phyloP scores from a whole-genome alignment of 495 filamentous ascomycete genomes.

The Penicillium fimorum region DNA sequence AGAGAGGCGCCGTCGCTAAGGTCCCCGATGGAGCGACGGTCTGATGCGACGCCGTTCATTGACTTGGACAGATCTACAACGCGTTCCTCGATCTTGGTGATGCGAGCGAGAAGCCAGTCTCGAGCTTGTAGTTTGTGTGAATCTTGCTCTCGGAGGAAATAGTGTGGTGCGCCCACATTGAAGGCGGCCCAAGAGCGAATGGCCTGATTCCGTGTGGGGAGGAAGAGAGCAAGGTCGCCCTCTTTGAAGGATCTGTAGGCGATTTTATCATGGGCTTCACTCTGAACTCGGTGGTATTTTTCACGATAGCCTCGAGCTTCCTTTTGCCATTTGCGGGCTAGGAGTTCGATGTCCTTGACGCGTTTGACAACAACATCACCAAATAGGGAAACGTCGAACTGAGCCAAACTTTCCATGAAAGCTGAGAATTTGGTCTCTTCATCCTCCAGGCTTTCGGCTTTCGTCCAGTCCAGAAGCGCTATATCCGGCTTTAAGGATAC shows the following conservation, averaged over 20 bases:
- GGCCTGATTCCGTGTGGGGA: constrained; percentile 89
- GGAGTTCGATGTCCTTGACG: constrained; percentile 83
- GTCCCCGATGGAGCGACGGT: constrained; percentile 53
- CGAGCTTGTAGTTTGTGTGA: constrained; percentile 74
- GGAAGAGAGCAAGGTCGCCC: constrained; percentile 91
- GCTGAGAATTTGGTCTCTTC: constrained; percentile 69
- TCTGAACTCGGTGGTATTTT: constrained; percentile 76
- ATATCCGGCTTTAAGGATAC: constrained; percentile 57
- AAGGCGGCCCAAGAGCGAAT: constrained; percentile 97
- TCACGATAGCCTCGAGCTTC: constrained; percentile 86
- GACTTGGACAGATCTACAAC: constrained; percentile 89
- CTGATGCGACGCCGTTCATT: constrained; percentile 55
- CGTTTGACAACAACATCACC: constrained; percentile 79
- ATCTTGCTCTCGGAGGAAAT: constrained; percentile 93
- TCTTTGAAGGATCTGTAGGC: constrained; percentile 96
- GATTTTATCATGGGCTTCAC: constrained; percentile 93
- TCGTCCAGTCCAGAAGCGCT: constrained; percentile 74
- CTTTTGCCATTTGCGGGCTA: constrained; percentile 85
- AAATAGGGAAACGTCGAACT: constrained; percentile 80
- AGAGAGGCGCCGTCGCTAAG: constrained; percentile 58
- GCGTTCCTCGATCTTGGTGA: constrained; percentile 86
- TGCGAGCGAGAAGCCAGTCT: constrained; percentile 94
- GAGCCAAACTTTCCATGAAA: constrained; percentile 65
- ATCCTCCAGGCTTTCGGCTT: constrained; percentile 59
- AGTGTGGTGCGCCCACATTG: constrained; percentile 94